Evolutionary conservation across 2,329 filamentous ascomycete species (phyloP).

Genomic region (Penicillium olsonii): DNA sequence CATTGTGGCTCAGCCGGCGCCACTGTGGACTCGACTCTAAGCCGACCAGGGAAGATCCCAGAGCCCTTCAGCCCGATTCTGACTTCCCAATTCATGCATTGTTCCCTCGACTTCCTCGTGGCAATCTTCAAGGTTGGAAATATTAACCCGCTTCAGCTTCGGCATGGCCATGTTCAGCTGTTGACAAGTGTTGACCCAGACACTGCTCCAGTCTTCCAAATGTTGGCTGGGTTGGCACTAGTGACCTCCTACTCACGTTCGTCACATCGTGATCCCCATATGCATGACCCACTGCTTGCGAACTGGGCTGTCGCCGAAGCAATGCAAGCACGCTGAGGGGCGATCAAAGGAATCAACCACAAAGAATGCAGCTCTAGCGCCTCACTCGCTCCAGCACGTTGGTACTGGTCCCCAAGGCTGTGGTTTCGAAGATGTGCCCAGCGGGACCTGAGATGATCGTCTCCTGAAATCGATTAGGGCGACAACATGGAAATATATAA

Average conservation of each 20-base stretch:
- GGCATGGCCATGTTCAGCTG: neutral
- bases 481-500: neutral
- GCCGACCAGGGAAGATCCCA: slow-evolving; percentile 15
- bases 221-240: slow-evolving; percentile 4
- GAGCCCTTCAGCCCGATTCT: slow-evolving; percentile 7
- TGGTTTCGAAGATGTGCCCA: slow-evolving; percentile 3
- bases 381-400: neutral
- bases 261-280: slow-evolving; percentile 26
- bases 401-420: slow-evolving; percentile 1
- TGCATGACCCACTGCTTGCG: slow-evolving; percentile 34
- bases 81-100: slow-evolving; percentile 7
- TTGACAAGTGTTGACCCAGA: neutral
- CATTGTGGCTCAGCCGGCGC: neutral
- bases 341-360: slow-evolving; percentile 5
- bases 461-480: slow-evolving; percentile 9
- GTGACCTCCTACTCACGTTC: slow-evolving; percentile 15
- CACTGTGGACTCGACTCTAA: neutral
- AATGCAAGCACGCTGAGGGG: slow-evolving; percentile 16
- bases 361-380: slow-evolving; percentile 3
- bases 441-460: slow-evolving; percentile 7
- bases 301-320: slow-evolving; percentile 26
- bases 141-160: neutral
- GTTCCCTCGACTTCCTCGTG: slow-evolving; percentile 1
- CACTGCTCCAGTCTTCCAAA: no score
- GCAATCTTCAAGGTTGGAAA: neutral